These are phyloP conservation scores for Ceratocystis albifundus DNA, from an alignment of 2,329 filamentous ascomycete species.

Conservation along the genomic window DNA sequence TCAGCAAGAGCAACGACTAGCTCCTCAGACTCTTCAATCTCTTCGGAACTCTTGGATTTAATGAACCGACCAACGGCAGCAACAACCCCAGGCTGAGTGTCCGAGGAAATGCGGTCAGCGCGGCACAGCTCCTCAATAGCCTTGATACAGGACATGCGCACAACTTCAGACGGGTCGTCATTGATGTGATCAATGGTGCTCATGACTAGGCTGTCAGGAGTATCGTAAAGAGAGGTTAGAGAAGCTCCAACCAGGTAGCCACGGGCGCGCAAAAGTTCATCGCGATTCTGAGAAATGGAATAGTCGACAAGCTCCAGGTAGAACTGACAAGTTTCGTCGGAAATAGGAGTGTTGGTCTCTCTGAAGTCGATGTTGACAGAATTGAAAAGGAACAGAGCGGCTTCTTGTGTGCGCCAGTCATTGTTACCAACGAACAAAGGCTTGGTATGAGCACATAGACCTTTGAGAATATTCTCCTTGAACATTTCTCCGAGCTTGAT, in stretches of 20 bases:
- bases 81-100: conserved; percentile 50
- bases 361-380: conserved; percentile 34
- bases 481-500: conserved; percentile 93
- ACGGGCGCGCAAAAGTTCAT: conserved; percentile 70
- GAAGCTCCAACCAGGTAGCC: conserved; percentile 79
- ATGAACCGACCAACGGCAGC: conserved; percentile 63
- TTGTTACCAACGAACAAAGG: conserved; percentile 52
- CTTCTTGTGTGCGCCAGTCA: conserved; percentile 58
- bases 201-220: conserved; percentile 55
- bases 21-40: conserved; percentile 81
- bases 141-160: conserved; percentile 84
- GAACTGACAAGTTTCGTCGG: conserved; percentile 58
- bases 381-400: conserved; percentile 73
- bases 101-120: conserved; percentile 39
- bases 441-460: conserved; percentile 65
- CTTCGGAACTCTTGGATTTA: conserved; percentile 64
- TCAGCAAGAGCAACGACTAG: conserved; percentile 83
- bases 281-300: conserved; percentile 55
- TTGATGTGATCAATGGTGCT: conserved; percentile 64
- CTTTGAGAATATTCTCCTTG: conserved; percentile 61
- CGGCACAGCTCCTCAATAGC: conserved; percentile 59
- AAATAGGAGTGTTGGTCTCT: conserved; percentile 70
- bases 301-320: conserved; percentile 74
- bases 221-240: conserved; percentile 56
- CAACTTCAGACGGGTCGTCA: conserved; percentile 68